These are phyloP conservation scores for Botryococcus braunii DNA, from an alignment of 163 green algal genomes.

Conservation along the genomic window DNA sequence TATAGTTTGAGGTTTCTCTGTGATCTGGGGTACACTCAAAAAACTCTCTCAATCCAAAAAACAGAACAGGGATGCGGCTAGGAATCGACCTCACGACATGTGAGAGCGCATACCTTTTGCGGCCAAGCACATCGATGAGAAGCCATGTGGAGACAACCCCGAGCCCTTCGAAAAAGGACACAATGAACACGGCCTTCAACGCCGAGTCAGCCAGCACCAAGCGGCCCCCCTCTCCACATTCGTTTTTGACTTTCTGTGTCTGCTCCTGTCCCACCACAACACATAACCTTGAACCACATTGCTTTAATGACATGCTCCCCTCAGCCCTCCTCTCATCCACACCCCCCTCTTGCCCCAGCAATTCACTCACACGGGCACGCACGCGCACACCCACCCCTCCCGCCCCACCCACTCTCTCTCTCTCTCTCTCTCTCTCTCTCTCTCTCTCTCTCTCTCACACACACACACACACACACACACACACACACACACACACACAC, in stretches of 20 bases:
- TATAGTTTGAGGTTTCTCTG: not conserved
- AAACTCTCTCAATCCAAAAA: not conserved
- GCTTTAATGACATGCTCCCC: not conserved
- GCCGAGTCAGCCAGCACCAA: conserved; percentile 11
- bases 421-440: not conserved
- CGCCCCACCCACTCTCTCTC: not conserved
- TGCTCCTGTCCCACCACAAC: not conserved
- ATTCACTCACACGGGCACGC: not conserved
- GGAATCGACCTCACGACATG: not conserved
- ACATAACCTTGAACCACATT: not conserved
- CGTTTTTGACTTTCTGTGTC: not conserved
- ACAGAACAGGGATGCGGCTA: not conserved
- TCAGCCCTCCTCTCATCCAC: not conserved
- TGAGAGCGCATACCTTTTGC: conserved; percentile 19
- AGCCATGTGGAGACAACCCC: conserved; percentile 42
- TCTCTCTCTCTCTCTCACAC: not conserved
- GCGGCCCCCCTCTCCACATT: not conserved
- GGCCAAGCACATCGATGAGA: conserved; percentile 41
- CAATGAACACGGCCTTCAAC: conserved; percentile 40
- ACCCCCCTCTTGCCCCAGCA: not conserved
- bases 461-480: conserved; percentile 5
- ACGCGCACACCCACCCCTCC: not conserved
- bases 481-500: conserved; percentile 1
- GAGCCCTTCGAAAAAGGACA: conserved; percentile 41
- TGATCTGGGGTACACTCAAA: too few species aligned